Percentiles rank a stretch among this genome's conserved stretches.
phyloP scores from a whole-genome alignment of 108 stramenopile genomes.

The Chaetoceros tenuissimus region DNA sequence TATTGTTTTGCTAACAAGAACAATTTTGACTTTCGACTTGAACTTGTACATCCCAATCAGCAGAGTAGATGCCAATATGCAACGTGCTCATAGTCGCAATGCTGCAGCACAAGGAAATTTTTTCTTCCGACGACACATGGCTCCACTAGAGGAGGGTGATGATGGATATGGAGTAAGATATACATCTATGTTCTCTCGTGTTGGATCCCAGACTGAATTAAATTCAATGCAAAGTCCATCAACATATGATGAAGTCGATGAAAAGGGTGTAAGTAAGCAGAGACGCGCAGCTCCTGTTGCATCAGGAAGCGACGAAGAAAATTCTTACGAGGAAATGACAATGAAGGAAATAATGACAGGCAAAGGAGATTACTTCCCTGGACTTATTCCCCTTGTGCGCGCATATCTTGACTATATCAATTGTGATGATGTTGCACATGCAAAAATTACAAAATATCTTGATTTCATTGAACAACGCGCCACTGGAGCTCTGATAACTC shows the following conservation, averaged over 20 bases:
- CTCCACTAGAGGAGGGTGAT: conserved; percentile 82
- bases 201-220: conserved; percentile 22
- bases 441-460: conserved; percentile 68
- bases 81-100: conserved; percentile 87
- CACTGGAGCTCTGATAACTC: conserved; percentile 85
- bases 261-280: conserved; percentile 50
- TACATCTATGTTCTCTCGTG: conserved; percentile 61
- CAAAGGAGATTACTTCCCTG: conserved; percentile 95
- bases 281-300: conserved; percentile 54
- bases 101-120: conserved; percentile 84
- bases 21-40: conserved; percentile 97
- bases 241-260: conserved; percentile 17
- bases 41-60: conserved; percentile 94
- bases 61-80: conserved; percentile 98
- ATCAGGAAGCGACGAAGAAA: conserved; percentile 71
- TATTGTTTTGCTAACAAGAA: conserved; percentile 89
- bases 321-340: conserved; percentile 93
- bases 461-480: conserved; percentile 84
- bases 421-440: conserved; percentile 71
- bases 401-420: conserved; percentile 96
- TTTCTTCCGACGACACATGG: conserved; percentile 92
- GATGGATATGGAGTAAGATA: conserved; percentile 80
- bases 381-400: conserved; percentile 89
- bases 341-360: conserved; percentile 96
- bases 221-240: conserved; percentile 23